Evolutionary conservation across 768 basidiomycete genomes (phyloP), one percentile per base, ranked within the genome.

Genomic region (Rhizopogon vulgaris): DNA sequence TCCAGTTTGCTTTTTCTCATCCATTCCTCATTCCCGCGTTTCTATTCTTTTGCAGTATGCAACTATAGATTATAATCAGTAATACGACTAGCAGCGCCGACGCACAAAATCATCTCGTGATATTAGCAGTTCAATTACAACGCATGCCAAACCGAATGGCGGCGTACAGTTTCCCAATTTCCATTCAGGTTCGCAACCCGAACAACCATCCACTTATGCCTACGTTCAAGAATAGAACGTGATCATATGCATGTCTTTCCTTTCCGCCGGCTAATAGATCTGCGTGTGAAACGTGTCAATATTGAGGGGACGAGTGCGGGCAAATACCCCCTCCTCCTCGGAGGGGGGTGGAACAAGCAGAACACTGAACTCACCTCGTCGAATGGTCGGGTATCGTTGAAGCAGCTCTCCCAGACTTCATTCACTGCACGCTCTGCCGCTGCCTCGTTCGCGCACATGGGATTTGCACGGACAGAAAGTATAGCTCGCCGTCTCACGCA

Each of bases 351-450:
- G 1, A 22, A 22, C 22, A 22, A 22, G 22, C 22, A 27, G n/a
- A 28, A 6, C 9, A 18, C 8, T 30, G 6, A 11, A 55, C 64
- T 50, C 60, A 91, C 92, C 85, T 98, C 94, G 67, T 99, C 96
- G 66, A 97, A 99, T 8, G 96, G 95, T 56, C 95, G 72, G 6
- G 94, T 97, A 65, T 98, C 96, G 36, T 79, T 85, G 69, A 90
- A 94, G 68, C 95, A 99, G 59, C 90, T 93, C 62, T 93, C 93
- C 88, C 90, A 99, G 32, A 95, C 95, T 66, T 96, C 90, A 58
- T 97, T 96, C 41, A 98, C 94, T 1, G 84, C 93, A 52, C 79
- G 78, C 66, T 94, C 92, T 11, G 94, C 95, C 24, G 87, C 73
- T 5, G 77, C 88, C 37, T 74, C 68, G 61, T 86, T 80, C 1